These are phyloP conservation scores for Ophiostoma himal-ulmi DNA, from an alignment of 2,329 filamentous ascomycete genomes.

Conservation along the genomic window DNA sequence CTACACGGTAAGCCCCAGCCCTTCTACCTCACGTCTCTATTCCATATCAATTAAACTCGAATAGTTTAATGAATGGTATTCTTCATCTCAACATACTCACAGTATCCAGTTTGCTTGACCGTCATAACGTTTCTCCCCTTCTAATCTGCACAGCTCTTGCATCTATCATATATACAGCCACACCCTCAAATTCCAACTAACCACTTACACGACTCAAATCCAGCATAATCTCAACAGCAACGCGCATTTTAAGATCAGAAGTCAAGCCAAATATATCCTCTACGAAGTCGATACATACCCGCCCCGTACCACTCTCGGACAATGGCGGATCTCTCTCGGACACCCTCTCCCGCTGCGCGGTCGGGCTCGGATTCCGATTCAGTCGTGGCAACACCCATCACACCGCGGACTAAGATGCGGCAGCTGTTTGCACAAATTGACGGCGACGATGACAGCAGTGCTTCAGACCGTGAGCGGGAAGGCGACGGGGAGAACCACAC, in stretches of 20 bases:
- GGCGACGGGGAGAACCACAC: constrained; percentile 18
- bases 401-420: constrained; percentile 51
- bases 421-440: constrained; percentile 36
- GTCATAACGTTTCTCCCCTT: background rate
- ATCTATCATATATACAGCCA: background rate
- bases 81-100: background rate
- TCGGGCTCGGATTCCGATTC: constrained; percentile 40
- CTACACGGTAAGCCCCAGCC: background rate
- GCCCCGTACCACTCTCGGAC: background rate
- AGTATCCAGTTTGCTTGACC: background rate
- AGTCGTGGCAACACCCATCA: constrained; percentile 42
- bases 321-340: constrained; percentile 25
- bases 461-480: constrained; percentile 18
- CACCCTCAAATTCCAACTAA: background rate
- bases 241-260: background rate
- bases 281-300: background rate
- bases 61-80: background rate
- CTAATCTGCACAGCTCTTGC: background rate
- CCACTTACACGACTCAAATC: background rate
- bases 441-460: constrained; percentile 18
- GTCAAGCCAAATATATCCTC: background rate
- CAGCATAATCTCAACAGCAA: background rate
- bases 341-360: constrained; percentile 35
- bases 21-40: constrained; percentile 2
- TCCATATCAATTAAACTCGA: background rate